Evolutionary conservation across 1,139 yeast genomes (phyloP), one percentile per base, ranked within the genome.

Genomic region (Geotrichum klebahnii): DNA sequence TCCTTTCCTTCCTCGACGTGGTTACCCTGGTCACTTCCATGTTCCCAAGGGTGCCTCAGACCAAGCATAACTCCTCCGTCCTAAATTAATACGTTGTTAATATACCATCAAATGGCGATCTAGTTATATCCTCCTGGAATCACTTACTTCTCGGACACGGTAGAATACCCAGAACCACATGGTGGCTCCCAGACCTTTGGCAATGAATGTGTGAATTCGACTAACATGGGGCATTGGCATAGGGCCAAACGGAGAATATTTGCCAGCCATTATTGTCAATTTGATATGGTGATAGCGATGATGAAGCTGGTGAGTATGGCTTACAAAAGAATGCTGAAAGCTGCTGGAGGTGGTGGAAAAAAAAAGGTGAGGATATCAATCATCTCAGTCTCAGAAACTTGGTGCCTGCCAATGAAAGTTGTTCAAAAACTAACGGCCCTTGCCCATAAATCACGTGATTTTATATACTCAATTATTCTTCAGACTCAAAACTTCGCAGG

Each of bases 141-240:
- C 22, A 54, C 69, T 46, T 52, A 66, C 90, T 68, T 84, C 83
- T 68, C 83, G 81, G 46, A 84, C 73, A 67, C 95, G 74, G 76
- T 84, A 84, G 66, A 85, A 76, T 57, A 85, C 77, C 83, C 87
- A 85, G 68, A 84, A 85, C 89, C 92, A 84, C 90, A 84, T 82
- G 55, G 88, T 77, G 42, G 90, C 94, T 6, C 95, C 94, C 48
- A 85, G 75, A 36, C 75, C 65, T 62, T 82, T 81, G 46, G 86
- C 77, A 22, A 81, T 74, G 72, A 80, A 76, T 55, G 76, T 74
- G 62, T 81, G 75, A 51, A 62, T 59, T n/a, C 59, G 51, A 23
- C 62, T 55, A 32, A 60, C 56, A 53, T 64, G 63, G 24, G 71
- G 69, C 53, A 64, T 64, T 26, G 70, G 68, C 50, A 68, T 59